phyloP scores from a whole-genome alignment of 176 grass and related monocot species.

The Musa acuminata region DNA sequence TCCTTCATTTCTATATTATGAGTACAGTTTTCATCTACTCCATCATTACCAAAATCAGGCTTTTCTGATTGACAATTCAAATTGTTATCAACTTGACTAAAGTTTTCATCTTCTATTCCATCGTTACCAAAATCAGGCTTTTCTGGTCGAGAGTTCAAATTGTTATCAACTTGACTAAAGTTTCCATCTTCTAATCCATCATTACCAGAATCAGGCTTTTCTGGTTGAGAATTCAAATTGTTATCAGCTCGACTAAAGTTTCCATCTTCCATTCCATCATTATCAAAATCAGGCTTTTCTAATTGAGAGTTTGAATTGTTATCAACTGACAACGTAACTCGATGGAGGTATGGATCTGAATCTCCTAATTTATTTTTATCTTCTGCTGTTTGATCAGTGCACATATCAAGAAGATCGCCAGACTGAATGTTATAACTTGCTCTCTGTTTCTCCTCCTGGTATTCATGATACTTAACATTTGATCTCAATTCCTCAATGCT shows the following conservation, averaged over 20 bases:
- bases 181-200: conserved; percentile 38
- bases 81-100: conserved; percentile 6
- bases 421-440: conserved; percentile 12
- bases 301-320: conserved; percentile 13
- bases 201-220: conserved; percentile 30
- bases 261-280: conserved; percentile 38
- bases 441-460: conserved; percentile 28
- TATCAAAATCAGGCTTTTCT: conserved; percentile 32
- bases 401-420: conserved; percentile 32
- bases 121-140: conserved; percentile 33
- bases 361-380: conserved; percentile 15
- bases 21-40: conserved; percentile 29
- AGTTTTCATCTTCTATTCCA: conserved; percentile 33
- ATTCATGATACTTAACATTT: conserved; percentile 22
- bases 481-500: conserved; percentile 24
- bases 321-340: conserved; percentile 13
- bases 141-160: conserved; percentile 24
- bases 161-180: conserved; percentile 5
- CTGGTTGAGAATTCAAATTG: conserved; percentile 19
- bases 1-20: conserved; percentile 21
- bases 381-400: conserved; percentile 4
- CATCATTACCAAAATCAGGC: conserved; percentile 29
- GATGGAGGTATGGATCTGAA: conserved; percentile 24
- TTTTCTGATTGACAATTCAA: conserved; percentile 28
- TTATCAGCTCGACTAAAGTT: conserved; percentile 16